Percentiles rank a stretch among this genome's conserved stretches.
These are phyloP conservation scores for Tilletia walkeri DNA, from an alignment of 1,284 basidiomycete species.

Conservation along the genomic window DNA sequence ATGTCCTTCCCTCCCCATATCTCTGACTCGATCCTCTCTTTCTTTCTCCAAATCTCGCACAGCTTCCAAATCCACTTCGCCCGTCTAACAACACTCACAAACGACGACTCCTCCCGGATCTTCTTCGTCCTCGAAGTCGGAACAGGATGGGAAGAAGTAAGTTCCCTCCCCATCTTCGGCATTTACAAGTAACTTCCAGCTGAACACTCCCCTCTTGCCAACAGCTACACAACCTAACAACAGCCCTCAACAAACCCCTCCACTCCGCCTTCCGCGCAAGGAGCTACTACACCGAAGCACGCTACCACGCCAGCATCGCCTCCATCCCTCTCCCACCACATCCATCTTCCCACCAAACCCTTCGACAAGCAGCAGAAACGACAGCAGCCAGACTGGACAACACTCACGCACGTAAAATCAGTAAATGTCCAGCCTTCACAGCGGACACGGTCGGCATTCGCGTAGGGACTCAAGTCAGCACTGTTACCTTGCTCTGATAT, in stretches of 20 bases:
- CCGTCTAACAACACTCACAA: not conserved
- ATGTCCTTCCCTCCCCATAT: not conserved
- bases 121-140: constrained; percentile 14
- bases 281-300: constrained; percentile 12
- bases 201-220: not conserved
- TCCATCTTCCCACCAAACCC: not conserved
- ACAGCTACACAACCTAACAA: not conserved
- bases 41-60: not conserved
- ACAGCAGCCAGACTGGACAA: not conserved
- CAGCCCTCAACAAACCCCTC: constrained; percentile 10
- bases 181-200: too few species aligned
- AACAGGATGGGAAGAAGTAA: not conserved
- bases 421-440: constrained; percentile 3
- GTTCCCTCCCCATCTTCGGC: not conserved
- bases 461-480: not conserved
- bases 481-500: too few species aligned
- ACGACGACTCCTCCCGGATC: constrained; percentile 3
- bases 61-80: constrained; percentile 14
- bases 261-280: not conserved
- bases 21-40: not conserved
- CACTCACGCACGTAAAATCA: not conserved
- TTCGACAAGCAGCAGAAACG: not conserved
- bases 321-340: not conserved
- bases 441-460: not conserved
- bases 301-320: constrained; percentile 15